phyloP scores from a whole-genome alignment of 2,329 filamentous ascomycete species.

The Colletotrichum melonis region DNA sequence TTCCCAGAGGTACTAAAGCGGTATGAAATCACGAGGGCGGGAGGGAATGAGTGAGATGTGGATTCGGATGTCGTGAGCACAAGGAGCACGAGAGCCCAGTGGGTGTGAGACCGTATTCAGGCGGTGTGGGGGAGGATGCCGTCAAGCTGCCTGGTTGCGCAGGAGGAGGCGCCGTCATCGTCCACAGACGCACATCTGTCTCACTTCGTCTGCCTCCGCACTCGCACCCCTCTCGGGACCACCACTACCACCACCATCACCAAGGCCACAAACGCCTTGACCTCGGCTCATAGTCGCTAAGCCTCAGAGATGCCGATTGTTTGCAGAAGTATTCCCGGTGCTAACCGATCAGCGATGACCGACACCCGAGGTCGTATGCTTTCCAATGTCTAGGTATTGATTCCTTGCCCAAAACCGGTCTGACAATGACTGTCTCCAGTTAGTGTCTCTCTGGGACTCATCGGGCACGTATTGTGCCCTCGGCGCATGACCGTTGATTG shows the following conservation, averaged over 20 bases:
- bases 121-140: background rate
- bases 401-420: background rate
- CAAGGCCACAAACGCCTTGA: background rate
- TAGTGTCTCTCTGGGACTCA: background rate
- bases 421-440: background rate
- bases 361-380: background rate
- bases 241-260: slow-evolving; percentile 3
- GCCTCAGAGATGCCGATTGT: slow-evolving; percentile 1
- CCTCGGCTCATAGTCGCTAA: background rate
- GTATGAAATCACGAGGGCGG: background rate
- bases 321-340: background rate
- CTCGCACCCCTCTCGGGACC: background rate
- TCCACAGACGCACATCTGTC: slow-evolving; percentile 17
- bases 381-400: background rate
- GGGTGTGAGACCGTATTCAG: background rate
- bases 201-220: background rate
- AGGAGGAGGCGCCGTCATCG: background rate
- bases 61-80: background rate
- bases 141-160: background rate
- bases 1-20: background rate
- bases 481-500: background rate
- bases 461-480: background rate
- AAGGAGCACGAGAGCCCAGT: background rate
- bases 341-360: background rate
- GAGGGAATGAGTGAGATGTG: background rate